Base-by-base conservation (phyloP, 805 yeast genomes). In the Barnettozyma wickerhamii region DNA sequence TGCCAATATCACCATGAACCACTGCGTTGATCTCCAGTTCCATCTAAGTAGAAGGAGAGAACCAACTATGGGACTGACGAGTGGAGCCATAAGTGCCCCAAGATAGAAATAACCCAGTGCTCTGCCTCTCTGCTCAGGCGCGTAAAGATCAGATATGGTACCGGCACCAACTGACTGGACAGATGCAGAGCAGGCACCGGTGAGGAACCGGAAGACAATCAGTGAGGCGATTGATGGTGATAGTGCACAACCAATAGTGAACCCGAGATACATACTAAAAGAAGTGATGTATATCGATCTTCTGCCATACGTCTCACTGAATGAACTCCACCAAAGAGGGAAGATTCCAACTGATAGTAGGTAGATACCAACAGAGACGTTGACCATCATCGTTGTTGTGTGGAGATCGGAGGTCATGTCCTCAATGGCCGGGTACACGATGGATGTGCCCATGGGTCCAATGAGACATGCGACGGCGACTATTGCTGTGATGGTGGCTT, bases 121-220 rank as follows among this genome's bases (percentile, higher is more conserved):
- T 6, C 71, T 60, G 2, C 95, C 95, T 53, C 95, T 70, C 50
- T 81, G 75, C 26, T 77, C 74, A 7, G 81, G 79, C 4, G 72
- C 64, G 56, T 67, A 88, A 27, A 88, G 56, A 55, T 88, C 96
- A 17, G 85, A 74, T 20, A 87, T 77, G 1, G 95, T 84, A 4
- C 95, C 96, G 0, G 95, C 95, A 4, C 95, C 95, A 17, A 87
- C 87, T 15, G 90, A 76, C 58, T 88, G 95, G 0, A 88, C 95
- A 31, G 88, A 77, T 1, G 93, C 93, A 2, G 90, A 82, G 45
- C 82, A 75, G 0, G 88, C 95, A 40, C 95, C 95, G 33, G 83
- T 69, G 1, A 87, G 60, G 5, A 84, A 74, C 50, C 96, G 69
- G 41, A 87, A 74, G 2, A 75, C 78, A 48, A 86, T 83, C 35